These are phyloP conservation scores for Phytopythium boreale DNA, from an alignment of 352 stramenopile genomes.

Conservation along the genomic window DNA sequence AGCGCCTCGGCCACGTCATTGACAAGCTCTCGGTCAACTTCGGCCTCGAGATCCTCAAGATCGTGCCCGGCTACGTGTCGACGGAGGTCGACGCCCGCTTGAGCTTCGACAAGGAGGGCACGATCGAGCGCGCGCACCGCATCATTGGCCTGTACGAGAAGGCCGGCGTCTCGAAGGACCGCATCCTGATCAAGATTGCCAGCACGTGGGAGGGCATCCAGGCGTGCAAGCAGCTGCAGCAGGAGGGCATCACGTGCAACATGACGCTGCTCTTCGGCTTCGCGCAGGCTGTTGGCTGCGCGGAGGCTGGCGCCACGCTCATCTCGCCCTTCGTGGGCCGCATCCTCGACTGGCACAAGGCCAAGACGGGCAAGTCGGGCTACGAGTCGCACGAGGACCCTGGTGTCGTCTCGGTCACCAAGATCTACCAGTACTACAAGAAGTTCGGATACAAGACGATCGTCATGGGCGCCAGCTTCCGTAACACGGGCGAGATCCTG, in stretches of 20 bases:
- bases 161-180: constrained; percentile 91
- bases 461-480: constrained; percentile 95
- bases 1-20: constrained; percentile 92
- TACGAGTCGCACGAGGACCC: constrained; percentile 95
- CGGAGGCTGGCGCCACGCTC: constrained; percentile 94
- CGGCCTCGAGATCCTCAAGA: constrained; percentile 94
- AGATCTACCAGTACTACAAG: constrained; percentile 99
- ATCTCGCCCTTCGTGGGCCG: constrained; percentile 96
- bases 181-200: constrained; percentile 98
- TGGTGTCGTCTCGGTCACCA: constrained; percentile 94
- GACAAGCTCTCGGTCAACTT: constrained; percentile 99
- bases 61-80: constrained; percentile 97
- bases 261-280: constrained; percentile 99
- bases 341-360: constrained; percentile 98
- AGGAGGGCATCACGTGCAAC: constrained; percentile 98
- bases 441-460: constrained; percentile 96
- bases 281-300: constrained; percentile 93
- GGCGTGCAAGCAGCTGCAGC: constrained; percentile 94
- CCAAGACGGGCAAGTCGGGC: constrained; percentile 88
- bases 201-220: constrained; percentile 98
- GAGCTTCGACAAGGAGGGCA: constrained; percentile 95
- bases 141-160: constrained; percentile 98
- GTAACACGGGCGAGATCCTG: constrained; percentile 96
- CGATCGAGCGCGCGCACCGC: constrained; percentile 89
- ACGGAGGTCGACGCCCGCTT: constrained; percentile 98